These are phyloP conservation scores for Fusarium sp. DNA, from an alignment of 2,329 filamentous ascomycete genomes.

Conservation along the genomic window DNA sequence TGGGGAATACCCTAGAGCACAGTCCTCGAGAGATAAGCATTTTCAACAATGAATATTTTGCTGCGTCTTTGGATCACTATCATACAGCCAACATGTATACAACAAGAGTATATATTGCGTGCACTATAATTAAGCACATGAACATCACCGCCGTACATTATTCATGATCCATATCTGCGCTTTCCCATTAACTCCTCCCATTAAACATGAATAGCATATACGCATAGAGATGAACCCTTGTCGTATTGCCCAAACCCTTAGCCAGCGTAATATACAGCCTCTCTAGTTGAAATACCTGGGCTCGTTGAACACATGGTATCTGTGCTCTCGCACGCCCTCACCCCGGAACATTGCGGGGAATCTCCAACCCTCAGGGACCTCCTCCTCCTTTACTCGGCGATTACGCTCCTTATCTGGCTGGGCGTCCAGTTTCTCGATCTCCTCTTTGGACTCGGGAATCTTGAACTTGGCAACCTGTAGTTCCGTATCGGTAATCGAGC, in stretches of 20 bases:
- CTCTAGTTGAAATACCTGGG: conserved; percentile 71
- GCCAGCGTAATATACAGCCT: not conserved
- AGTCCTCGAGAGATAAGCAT: not conserved
- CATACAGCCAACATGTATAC: not conserved
- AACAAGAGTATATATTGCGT: conserved; percentile 20
- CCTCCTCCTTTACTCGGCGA: conserved; percentile 68
- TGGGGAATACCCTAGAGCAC: not conserved
- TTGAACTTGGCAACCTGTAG: conserved; percentile 96
- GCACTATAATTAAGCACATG: conserved; percentile 22
- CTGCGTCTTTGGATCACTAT: not conserved
- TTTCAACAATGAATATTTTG: not conserved
- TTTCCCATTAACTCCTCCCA: conserved; percentile 16
- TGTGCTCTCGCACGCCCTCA: conserved; percentile 85
- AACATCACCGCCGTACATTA: conserved; percentile 28
- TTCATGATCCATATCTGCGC: conserved; percentile 17
- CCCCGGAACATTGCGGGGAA: conserved; percentile 89
- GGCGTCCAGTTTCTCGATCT: conserved; percentile 54
- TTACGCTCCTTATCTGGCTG: conserved; percentile 63
- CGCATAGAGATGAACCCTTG: not conserved
- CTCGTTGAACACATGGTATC: conserved; percentile 95
- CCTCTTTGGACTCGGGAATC: conserved; percentile 71
- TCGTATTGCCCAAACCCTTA: conserved; percentile 3
- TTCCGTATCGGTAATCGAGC: conserved; percentile 96
- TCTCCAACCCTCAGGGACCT: conserved; percentile 78
- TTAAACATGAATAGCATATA: not conserved